Evolutionary conservation across 495 filamentous ascomycete species (phyloP), one percentile per base, ranked within the genome.

Genomic region (Recurvomyces mirabilis): DNA sequence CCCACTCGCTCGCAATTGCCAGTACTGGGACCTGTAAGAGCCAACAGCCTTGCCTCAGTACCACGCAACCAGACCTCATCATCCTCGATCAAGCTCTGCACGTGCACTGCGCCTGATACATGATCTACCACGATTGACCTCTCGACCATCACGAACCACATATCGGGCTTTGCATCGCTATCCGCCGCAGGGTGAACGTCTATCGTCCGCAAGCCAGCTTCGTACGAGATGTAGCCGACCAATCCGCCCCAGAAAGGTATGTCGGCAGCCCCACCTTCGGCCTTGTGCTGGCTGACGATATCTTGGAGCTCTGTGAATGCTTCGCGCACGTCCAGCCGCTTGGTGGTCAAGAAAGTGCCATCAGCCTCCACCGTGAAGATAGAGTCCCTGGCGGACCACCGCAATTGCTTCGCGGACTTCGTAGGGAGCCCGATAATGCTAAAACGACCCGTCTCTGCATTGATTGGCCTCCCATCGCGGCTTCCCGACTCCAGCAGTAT

Each of bases 151-250:
- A 75, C 66, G 18, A 94, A 71, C 55, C 73, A 82, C 28, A 88
- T 66, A 61, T 94, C 89, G 0, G 85, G 78, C 21, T 42, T 20
- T 4, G 19, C 15, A 1, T 13, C 11, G 1, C 1, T 31, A 25
- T 2, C 1, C 1, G 4, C 20, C 10, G 20, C 2, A 41, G 55
- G 46, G 0, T 56, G 41, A 18, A 84, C 64, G 24, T 62, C 67
- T 22, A 86, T 76, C 3, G 71, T 69, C 19, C 71, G 59, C 0
- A 95, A 67, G 0, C 87, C 85, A 37, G 87, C 71, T 57, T 98
- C 89, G 49, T 95, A 95, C 1, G 84, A 85, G 34, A 87, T 81
- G 55, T 82, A 94, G 0, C 91, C 91, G 61, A 95, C 74, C 37
- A 95, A 78, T 0, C 89, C 89, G 32, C 88, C 89, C 66, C 86